Evolutionary conservation across 176 grass and related monocot species (phyloP).

Genomic region (Melocanna baccifera): DNA sequence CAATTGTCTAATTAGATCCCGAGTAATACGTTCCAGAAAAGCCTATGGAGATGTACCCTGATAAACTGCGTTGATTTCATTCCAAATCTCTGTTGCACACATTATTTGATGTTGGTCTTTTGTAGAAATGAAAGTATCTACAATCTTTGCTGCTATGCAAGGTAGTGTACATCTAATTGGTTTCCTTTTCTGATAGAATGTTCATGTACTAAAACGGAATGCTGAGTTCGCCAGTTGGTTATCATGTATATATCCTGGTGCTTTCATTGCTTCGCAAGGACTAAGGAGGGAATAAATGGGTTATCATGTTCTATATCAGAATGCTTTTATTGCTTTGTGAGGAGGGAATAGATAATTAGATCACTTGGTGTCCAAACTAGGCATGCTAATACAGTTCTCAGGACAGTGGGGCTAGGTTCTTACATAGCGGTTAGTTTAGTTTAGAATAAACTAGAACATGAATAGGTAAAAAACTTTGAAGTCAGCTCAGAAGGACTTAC

Average conservation of each 20-base stretch:
- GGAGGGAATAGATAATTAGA: constrained; percentile 10
- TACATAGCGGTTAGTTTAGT: background rate
- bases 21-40: too few relatives aligned
- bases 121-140: background rate
- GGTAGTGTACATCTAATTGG: background rate
- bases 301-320: background rate
- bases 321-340: background rate
- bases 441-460: background rate
- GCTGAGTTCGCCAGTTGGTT: background rate
- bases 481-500: too few relatives aligned
- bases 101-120: background rate
- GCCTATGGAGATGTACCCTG: too few relatives aligned
- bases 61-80: too few relatives aligned
- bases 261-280: background rate
- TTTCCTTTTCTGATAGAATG: constrained; percentile 6
- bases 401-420: background rate
- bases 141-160: background rate
- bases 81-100: too few relatives aligned
- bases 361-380: constrained; percentile 7
- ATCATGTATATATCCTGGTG: background rate
- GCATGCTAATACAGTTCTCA: background rate
- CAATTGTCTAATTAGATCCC: too few relatives aligned
- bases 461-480: too few relatives aligned
- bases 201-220: background rate
- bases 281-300: background rate